Base-by-base conservation (phyloP, 2,329 filamentous ascomycete species). In the Neocucurbitaria cava region DNA sequence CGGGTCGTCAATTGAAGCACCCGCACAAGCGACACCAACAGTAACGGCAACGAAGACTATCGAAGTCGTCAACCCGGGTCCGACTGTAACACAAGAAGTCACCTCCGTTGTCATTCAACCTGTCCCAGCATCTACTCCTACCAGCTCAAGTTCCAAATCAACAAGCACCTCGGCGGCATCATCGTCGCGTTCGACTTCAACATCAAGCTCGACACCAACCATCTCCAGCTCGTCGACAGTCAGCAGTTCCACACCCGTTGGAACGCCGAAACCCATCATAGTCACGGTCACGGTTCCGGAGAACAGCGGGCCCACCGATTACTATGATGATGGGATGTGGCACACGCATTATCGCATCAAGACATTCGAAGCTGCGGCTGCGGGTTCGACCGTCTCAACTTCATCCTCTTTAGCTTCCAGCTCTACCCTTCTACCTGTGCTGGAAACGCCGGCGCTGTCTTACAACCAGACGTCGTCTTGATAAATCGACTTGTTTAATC, bases 271-370 rank as follows among this genome's bases (percentile, higher is more conserved):
- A 54, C 62, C 71, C 1, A 67, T 66, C 26, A 56, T 73, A 31
- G 57, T 73, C 8, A 72, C 70, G 13, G 59, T 75, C 31, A 70
- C 69, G 2, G 57, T 72, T 13, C 68, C 72, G 2, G 56, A 63
- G 21, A 53, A 61, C 9, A 56, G 59, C 7, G 64, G 52, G 8
- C 65, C 74, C 8, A 75, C 72, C 2, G 61, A 71, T 30, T 79
- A 76, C 66, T 80, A 80, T 52, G 78, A 80, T 52, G 64, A 78
- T 46, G 78, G 78, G n/a, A 60, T 77, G 63, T 80, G 78, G 77
- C 77, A 80, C 54, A 80, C 78, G 5, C 66, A 55, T 20, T 80
- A 80, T 56, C 62, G 66, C 0, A 58, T 77, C 54, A 76, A 77
- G 57, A 71, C 67, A 8, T 73, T 68, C 33, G 60, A 58, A 40